These are phyloP conservation scores for Isabelozyma heimii DNA, from an alignment of 805 yeast genomes.

Conservation along the genomic window DNA sequence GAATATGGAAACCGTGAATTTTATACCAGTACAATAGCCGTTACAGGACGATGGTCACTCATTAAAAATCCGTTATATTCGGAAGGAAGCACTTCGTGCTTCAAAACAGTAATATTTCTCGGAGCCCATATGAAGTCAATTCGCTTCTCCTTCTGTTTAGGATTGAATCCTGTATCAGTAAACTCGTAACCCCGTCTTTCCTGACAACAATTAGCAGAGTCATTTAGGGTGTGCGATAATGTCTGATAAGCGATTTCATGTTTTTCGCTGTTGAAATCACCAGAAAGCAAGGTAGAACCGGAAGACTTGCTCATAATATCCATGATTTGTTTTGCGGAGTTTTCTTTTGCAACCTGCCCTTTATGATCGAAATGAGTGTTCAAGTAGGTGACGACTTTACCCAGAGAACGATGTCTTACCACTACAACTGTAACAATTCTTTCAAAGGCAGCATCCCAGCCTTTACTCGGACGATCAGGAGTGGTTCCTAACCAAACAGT, in stretches of 20 bases:
- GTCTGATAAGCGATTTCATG: constrained; percentile 33
- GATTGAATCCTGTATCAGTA: constrained; percentile 43
- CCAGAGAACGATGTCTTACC: constrained; percentile 18
- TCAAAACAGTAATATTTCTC: constrained; percentile 7
- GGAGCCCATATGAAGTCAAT: constrained; percentile 46
- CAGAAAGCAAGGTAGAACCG: constrained; percentile 28
- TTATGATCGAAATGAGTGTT: constrained; percentile 41
- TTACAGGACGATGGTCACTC: constrained; percentile 40
- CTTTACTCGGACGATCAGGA: constrained; percentile 27
- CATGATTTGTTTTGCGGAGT: constrained; percentile 27
- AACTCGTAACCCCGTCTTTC: constrained; percentile 38
- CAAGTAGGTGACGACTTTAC: constrained; percentile 24
- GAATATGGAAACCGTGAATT: neutral
- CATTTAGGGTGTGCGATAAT: constrained; percentile 18
- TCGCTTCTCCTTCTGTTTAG: constrained; percentile 18
- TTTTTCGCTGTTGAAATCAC: constrained; percentile 37
- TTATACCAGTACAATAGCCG: constrained; percentile 8
- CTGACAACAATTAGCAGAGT: constrained; percentile 17
- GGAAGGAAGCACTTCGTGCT: constrained; percentile 18
- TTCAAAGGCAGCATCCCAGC: constrained; percentile 47
- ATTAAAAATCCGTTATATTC: constrained; percentile 27
- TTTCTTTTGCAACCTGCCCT: constrained; percentile 29
- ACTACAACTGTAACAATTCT: constrained; percentile 38
- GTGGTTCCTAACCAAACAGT: constrained; percentile 26
- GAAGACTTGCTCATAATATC: constrained; percentile 21